A percentile compares a stretch with the other conserved stretches of the same genome.
These are phyloP conservation scores for Cutaneotrichosporon sp. DNA, from an alignment of 1,284 basidiomycete genomes.

Conservation along the genomic window DNA sequence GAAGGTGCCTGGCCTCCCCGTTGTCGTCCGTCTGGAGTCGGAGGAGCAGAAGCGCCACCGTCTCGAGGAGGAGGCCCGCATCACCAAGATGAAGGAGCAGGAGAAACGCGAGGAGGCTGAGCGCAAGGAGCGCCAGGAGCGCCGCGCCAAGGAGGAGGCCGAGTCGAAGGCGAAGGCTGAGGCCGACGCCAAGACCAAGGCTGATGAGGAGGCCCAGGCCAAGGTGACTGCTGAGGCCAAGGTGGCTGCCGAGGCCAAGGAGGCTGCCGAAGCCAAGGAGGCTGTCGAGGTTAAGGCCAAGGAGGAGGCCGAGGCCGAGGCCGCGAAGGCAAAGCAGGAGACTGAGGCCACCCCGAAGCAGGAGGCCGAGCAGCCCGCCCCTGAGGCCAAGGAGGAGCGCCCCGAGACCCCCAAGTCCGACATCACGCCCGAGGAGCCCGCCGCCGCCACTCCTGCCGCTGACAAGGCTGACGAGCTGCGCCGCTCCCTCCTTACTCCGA, in stretches of 20 bases:
- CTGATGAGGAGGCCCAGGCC: slow-evolving; percentile 50
- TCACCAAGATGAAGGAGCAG: slow-evolving; percentile 44
- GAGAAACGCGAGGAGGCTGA: slow-evolving; percentile 50
- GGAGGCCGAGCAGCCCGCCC: slow-evolving; percentile 15
- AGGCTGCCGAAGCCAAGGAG: slow-evolving; percentile 29
- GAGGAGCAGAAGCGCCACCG: slow-evolving; percentile 56
- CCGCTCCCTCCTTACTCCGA: slow-evolving; percentile 36
- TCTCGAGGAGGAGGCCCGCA: slow-evolving; percentile 49
- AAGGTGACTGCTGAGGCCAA: slow-evolving; percentile 45
- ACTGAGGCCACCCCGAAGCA: too few relatives aligned
- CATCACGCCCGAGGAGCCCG: slow-evolving; percentile 52
- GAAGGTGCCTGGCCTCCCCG: slow-evolving; percentile 39
- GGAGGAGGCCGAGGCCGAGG: slow-evolving; percentile 29
- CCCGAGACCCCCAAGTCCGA: slow-evolving; percentile 33
- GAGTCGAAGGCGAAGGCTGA: slow-evolving; percentile 47
- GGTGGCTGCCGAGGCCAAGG: slow-evolving; percentile 53
- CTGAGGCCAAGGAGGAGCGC: slow-evolving; percentile 53
- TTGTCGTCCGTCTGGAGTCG: slow-evolving; percentile 57
- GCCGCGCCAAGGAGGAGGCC: slow-evolving; percentile 33
- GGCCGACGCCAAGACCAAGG: slow-evolving; percentile 58
- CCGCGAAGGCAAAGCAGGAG: slow-evolving; percentile 26
- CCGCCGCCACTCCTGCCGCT: slow-evolving; percentile 26
- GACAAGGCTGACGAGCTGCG: slow-evolving; percentile 36
- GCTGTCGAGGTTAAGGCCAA: slow-evolving; percentile 33
- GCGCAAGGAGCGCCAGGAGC: slow-evolving; percentile 45